Base-by-base conservation (phyloP, 495 filamentous ascomycete species). In the Lasiosphaeria hispida region DNA sequence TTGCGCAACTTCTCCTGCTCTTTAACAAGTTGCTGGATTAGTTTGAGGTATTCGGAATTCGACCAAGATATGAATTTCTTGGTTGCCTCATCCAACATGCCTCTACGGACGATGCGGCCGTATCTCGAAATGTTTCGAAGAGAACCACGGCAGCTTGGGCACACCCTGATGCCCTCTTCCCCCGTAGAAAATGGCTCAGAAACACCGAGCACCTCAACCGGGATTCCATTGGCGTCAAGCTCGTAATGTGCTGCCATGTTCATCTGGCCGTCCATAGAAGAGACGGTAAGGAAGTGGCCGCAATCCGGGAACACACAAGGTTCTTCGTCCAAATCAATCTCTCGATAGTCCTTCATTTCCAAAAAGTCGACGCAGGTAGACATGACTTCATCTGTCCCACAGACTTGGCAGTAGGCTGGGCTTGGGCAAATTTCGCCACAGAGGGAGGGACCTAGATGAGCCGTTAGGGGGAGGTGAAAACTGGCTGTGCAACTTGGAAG, bases 211-310 rank as follows among this genome's bases (percentile, higher is more conserved):
- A 57, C 18, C 17, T 15, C n/a, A 3, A 17, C 14, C 4, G 57
- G 57, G n/a, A 74, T 47, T 13, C 58, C 58, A 11, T 53, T 55
- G 34, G 39, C 78, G 10, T 59, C 69, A 0, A 76, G 49, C 2
- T 40, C 60, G 67, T 91, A 92, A 59, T 82, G 73, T 8, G 79
- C 74, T 17, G 66, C 64, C 62, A 92, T 81, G 0, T 77, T 78
- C 78, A 92, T 83, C n/a, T 78, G 69, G 4, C 77, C 81, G 63
- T 93, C 88, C 73, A 92, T 77, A 8, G 73, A 86, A 35, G 77
- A 70, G 3, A 84, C 57, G 0, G 82, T 86, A 40, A 89, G 68
- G 48, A 88, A 77, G 60, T 92, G 87, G 0, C 86, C 85, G 68
- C 88, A 92, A 11, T 67, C 62, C 0, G 82, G 82, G 33, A 92